Percentiles rank a stretch among this genome's conserved stretches.
Evolutionary conservation across 1,284 basidiomycete species (phyloP).

Genomic region (Porodaedalea pini): DNA sequence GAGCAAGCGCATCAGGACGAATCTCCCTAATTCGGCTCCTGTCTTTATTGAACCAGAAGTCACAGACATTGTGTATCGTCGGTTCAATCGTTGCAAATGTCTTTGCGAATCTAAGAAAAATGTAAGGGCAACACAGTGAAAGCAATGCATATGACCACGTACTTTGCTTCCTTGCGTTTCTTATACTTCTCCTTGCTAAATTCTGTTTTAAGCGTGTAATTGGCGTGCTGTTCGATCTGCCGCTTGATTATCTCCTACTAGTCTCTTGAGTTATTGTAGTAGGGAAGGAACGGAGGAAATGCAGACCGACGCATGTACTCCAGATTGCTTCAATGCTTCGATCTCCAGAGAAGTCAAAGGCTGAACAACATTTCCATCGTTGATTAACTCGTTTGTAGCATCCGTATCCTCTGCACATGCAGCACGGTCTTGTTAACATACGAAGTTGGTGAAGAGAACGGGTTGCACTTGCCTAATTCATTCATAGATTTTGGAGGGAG

Average conservation of each 20-base stretch:
- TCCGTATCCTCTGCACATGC: conserved; percentile 73
- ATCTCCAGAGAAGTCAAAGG: conserved; percentile 81
- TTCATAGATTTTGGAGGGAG: conserved; percentile 61
- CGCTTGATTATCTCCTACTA: conserved; percentile 85
- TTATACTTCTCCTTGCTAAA: conserved; percentile 97
- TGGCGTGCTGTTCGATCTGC: conserved; percentile 88
- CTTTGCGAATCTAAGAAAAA: conserved; percentile 71
- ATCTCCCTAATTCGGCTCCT: conserved; percentile 80
- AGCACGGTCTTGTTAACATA: conserved; percentile 18
- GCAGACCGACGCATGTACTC: conserved; percentile 67
- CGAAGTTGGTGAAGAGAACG: background rate
- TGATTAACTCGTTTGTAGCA: conserved; percentile 86
- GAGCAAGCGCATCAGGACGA: conserved; percentile 84
- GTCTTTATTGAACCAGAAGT: conserved; percentile 86
- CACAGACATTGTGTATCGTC: conserved; percentile 82
- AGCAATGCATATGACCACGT: conserved; percentile 26
- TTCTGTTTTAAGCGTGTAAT: conserved; percentile 90
- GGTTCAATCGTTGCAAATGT: conserved; percentile 88
- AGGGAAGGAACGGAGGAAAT: conserved; percentile 6
- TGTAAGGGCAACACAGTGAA: background rate
- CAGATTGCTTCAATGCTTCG: conserved; percentile 71
- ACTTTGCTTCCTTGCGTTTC: conserved; percentile 95
- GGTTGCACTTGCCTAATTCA: conserved; percentile 59
- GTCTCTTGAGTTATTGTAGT: conserved; percentile 19
- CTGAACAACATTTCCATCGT: conserved; percentile 75